Evolutionary conservation across 106 monocot genomes (phyloP), one percentile per base, ranked within the genome.

Genomic region (Xerophyta viscosa): DNA sequence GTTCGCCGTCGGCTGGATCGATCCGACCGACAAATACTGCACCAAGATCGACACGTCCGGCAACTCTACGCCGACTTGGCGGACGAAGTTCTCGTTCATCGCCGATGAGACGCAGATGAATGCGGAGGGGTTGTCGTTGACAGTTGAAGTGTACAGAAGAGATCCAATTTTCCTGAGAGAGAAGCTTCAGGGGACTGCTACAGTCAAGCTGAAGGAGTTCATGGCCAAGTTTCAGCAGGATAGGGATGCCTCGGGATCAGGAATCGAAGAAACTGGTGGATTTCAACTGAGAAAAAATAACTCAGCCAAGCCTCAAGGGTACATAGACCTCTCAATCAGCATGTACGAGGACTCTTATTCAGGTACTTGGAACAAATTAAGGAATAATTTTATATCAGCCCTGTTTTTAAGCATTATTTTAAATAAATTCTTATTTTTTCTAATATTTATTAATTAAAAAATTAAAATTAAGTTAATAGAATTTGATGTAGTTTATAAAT

Each of bases 1-100:
- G 82, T 92, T 79, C 52, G 79, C 79, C 4, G 82, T 86, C 15
- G 82, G 79, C 8, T 92, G 92, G 86, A 63, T 77, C 2, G 79
- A 86, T 55, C 64, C 66, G 4, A 67, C 74, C 56, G 71, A 31
- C 67, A 92, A 92, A 15, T 86, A 79, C 65, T 92, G 86, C 77
- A 71, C 86, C 6, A 86, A 71, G 54, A 63, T 92, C 0, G 82
- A 79, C 46, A 62, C 20, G 2, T 86, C 86, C 0, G 76, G 73
- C 17, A 71, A 52, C 54, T 52, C 64, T 3, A 63, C 64, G 9
- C 82, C 86, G 2, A 82, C 66, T n/a, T 86, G 86, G 86, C 76
- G 62, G 41, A 77, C 82, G 30, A 82, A 83, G 47, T 86, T 92
- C 58, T 69, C 76, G 0, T 42, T 71, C 6, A 31, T 52, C 4